Percentiles rank a stretch among this genome's conserved stretches.
phyloP scores from a whole-genome alignment of 192 early-diverging fungal species.

The Coemansia furcata region DNA sequence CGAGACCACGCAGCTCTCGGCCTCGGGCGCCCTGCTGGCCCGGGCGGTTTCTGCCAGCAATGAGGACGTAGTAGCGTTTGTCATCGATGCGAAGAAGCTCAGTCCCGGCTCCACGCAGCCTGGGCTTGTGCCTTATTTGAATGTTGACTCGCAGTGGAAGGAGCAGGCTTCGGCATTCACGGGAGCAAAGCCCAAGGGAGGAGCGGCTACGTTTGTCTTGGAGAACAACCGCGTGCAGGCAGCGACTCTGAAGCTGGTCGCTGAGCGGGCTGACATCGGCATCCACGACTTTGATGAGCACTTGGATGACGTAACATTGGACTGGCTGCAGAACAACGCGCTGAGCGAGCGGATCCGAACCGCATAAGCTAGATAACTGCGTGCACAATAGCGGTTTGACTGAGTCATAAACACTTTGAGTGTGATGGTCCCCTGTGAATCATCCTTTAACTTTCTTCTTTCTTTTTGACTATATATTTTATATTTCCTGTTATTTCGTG shows the following conservation, averaged over 20 bases:
- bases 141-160: conserved; percentile 39
- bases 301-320: conserved; percentile 39
- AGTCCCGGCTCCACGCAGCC: conserved; percentile 14
- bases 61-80: conserved; percentile 33
- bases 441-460: neutral
- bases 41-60: conserved; percentile 17
- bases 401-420: neutral
- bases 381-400: neutral
- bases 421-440: neutral
- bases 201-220: conserved; percentile 24
- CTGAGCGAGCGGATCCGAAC: conserved; percentile 43
- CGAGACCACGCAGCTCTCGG: conserved; percentile 32
- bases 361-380: conserved; percentile 4
- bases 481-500: neutral
- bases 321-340: conserved; percentile 50
- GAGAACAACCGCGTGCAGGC: conserved; percentile 48
- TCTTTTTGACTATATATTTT: neutral
- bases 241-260: conserved; percentile 34
- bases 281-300: conserved; percentile 56
- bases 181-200: conserved; percentile 11
- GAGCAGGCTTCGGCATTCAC: conserved; percentile 34
- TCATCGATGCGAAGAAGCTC: conserved; percentile 42
- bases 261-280: conserved; percentile 32
- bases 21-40: conserved; percentile 34
- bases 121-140: conserved; percentile 30